Percentiles rank a stretch among this genome's conserved stretches.
Evolutionary conservation across 2,329 filamentous ascomycete species (phyloP).

Genomic region (Sordariomycetes sp.): DNA sequence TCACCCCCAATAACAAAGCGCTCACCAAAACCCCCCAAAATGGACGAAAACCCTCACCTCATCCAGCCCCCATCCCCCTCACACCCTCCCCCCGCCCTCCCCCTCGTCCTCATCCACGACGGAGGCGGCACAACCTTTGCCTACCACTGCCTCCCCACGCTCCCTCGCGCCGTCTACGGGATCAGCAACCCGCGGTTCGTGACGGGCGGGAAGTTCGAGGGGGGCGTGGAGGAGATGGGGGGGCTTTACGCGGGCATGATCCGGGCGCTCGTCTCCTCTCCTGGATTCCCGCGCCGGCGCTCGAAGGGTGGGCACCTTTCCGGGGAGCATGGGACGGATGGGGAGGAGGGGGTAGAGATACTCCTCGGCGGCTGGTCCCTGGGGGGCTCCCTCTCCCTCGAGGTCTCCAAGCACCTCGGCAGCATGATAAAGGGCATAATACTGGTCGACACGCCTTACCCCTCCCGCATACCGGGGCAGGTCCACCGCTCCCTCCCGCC

Average conservation of each 20-base stretch:
- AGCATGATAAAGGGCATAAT: slow-evolving; percentile 32
- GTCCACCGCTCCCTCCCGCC: slow-evolving; percentile 7
- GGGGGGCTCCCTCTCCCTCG: slow-evolving; percentile 36
- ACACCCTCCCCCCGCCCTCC: slow-evolving; percentile 15
- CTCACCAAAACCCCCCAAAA: background rate
- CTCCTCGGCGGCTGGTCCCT: slow-evolving; percentile 43
- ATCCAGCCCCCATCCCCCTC: slow-evolving; percentile 16
- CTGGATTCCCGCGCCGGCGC: slow-evolving; percentile 12
- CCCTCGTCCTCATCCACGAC: slow-evolving; percentile 45
- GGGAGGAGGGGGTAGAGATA: slow-evolving; percentile 13
- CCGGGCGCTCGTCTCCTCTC: slow-evolving; percentile 17
- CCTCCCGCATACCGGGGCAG: slow-evolving; percentile 5
- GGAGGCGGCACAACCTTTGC: slow-evolving; percentile 46
- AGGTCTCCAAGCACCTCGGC: slow-evolving; percentile 22
- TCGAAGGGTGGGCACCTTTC: too few species aligned
- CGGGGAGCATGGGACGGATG: background rate
- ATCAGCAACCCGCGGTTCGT: slow-evolving; percentile 41
- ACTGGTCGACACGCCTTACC: slow-evolving; percentile 32
- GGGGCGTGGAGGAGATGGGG: slow-evolving; percentile 42
- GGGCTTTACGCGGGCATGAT: slow-evolving; percentile 33
- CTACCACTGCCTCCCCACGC: slow-evolving; percentile 37
- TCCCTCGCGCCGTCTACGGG: slow-evolving; percentile 36
- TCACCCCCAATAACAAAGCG: too few species aligned
- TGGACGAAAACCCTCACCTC: slow-evolving; percentile 17
- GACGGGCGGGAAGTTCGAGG: slow-evolving; percentile 30